Percentiles rank a stretch among this genome's conserved stretches.
phyloP scores from a whole-genome alignment of 768 basidiomycete species.

The Phylloporus sp. region DNA sequence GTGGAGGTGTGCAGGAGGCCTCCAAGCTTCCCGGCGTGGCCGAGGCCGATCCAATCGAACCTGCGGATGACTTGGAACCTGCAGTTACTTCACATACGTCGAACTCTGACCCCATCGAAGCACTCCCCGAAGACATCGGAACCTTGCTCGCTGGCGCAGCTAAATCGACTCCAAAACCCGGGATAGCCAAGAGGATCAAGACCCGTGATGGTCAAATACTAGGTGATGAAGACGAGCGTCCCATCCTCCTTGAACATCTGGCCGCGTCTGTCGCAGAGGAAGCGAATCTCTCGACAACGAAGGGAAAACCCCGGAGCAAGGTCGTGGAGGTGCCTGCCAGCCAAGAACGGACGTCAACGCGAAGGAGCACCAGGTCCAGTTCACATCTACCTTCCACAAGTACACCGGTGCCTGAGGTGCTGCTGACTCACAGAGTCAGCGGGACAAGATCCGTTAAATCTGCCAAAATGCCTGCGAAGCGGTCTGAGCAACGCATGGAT shows the following conservation, averaged over 20 bases:
- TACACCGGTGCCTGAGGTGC: slow-evolving; percentile 4
- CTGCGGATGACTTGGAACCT: slow-evolving; percentile 35
- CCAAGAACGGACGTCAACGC: slow-evolving; percentile 21
- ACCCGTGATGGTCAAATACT: slow-evolving; percentile 34
- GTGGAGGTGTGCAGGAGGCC: background rate
- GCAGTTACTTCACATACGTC: slow-evolving; percentile 3
- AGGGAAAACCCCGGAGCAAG: slow-evolving; percentile 16
- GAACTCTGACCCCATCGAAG: slow-evolving; percentile 32
- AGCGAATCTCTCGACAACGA: slow-evolving; percentile 19
- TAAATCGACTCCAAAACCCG: slow-evolving; percentile 28
- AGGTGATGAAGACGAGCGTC: slow-evolving; percentile 21
- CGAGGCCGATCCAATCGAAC: slow-evolving; percentile 42
- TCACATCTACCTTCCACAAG: slow-evolving; percentile 5
- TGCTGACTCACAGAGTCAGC: slow-evolving; percentile 4
- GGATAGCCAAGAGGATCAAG: slow-evolving; percentile 42
- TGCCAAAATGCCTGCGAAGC: slow-evolving; percentile 13
- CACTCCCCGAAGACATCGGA: slow-evolving; percentile 3
- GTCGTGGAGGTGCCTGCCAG: slow-evolving; percentile 13
- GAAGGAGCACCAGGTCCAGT: slow-evolving; percentile 18
- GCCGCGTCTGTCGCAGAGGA: slow-evolving; percentile 16
- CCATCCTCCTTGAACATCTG: slow-evolving; percentile 21
- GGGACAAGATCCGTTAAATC: background rate
- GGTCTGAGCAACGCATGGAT: background rate
- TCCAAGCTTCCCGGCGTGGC: background rate
- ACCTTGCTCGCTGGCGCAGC: background rate